A percentile compares a stretch with the other conserved stretches of the same genome.
Evolutionary conservation across 805 yeast genomes (phyloP).

Genomic region (Metschnikowia anglica): DNA sequence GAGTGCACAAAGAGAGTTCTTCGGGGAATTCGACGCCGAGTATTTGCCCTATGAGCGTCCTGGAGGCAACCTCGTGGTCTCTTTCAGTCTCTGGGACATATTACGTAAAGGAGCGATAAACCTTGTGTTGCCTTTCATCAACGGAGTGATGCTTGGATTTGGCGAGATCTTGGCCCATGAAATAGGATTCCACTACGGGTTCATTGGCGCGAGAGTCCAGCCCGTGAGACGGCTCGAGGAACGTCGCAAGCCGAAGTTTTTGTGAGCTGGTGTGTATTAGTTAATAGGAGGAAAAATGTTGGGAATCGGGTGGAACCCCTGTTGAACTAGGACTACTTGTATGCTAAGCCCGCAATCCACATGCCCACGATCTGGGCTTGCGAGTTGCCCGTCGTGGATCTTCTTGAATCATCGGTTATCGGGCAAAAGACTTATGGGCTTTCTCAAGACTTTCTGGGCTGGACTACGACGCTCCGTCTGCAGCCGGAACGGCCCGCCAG

Average conservation of each 20-base stretch:
- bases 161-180: constrained; percentile 96
- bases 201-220: constrained; percentile 67
- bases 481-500: no score
- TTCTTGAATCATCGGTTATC: no score
- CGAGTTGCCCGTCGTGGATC: no score
- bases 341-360: no score
- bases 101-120: constrained; percentile 64
- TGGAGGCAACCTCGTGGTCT: constrained; percentile 6
- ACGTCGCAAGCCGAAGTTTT: constrained; percentile 20
- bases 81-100: constrained; percentile 38
- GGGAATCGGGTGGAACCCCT: no score
- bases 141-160: constrained; percentile 93
- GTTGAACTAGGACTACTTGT: no score
- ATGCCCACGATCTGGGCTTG: no score
- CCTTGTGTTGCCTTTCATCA: constrained; percentile 79
- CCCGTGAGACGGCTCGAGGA: constrained; percentile 35
- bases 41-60: constrained; percentile 7
- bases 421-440: no score
- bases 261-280: neutral
- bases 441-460: neutral
- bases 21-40: constrained; percentile 7
- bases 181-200: constrained; percentile 74
- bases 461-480: no score
- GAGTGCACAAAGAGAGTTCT: neutral
- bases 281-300: no score